Evolutionary conservation across 352 stramenopile genomes (phyloP).

Genomic region (Phytopythium delawarense): DNA sequence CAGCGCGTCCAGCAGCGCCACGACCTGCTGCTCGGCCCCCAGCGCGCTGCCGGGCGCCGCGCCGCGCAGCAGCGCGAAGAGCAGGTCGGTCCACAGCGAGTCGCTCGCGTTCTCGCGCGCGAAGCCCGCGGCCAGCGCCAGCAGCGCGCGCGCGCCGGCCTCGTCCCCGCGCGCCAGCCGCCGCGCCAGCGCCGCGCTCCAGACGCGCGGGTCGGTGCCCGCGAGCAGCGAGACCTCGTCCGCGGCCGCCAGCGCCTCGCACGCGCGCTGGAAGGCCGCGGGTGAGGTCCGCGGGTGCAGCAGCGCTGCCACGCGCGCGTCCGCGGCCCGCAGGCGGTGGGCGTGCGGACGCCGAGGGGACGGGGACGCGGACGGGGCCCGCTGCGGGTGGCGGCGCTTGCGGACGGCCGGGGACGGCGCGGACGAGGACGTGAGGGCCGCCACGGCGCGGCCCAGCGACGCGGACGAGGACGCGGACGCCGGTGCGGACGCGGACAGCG

Average conservation of each 20-base stretch:
- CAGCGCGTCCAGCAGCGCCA: conserved; percentile 31
- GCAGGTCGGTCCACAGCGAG: conserved; percentile 63
- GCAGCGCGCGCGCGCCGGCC: conserved; percentile 36
- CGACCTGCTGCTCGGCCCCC: conserved; percentile 17
- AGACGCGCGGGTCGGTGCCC: conserved; percentile 39
- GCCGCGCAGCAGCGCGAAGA: conserved; percentile 69
- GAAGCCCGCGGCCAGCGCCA: conserved; percentile 46
- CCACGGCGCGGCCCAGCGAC: background rate
- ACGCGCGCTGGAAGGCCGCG: conserved; percentile 27
- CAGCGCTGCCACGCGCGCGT: conserved; percentile 34
- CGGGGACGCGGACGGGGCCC: background rate
- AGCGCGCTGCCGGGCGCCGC: conserved; percentile 10
- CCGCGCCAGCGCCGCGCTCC: conserved; percentile 58
- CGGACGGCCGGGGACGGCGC: background rate
- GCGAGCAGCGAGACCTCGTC: conserved; percentile 44
- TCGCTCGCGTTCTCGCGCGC: conserved; percentile 42
- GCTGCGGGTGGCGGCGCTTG: background rate
- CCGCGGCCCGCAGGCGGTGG: conserved; percentile 1
- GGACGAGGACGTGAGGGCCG: background rate
- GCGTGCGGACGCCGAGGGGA: background rate
- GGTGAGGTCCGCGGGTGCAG: conserved; percentile 27
- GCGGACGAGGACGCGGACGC: background rate
- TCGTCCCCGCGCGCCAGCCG: conserved; percentile 45
- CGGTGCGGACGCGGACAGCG: background rate
- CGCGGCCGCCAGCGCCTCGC: conserved; percentile 27